Evolutionary conservation across 345 rosid genomes (phyloP).

Genomic region (Turnera subulata): DNA sequence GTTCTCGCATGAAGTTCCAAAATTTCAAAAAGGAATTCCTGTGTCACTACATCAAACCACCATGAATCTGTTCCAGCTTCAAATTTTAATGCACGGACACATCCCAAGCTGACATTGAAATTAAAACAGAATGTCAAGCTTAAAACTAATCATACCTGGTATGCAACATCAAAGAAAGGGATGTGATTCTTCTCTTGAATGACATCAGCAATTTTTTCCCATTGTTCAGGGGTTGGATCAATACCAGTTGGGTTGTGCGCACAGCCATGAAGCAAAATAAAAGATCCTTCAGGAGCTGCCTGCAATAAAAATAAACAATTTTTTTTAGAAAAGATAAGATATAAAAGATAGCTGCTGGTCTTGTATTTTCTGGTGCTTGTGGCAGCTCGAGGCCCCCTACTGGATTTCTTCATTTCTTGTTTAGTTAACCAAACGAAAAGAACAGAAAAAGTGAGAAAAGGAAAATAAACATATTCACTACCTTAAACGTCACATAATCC

Average conservation of each 20-base stretch:
- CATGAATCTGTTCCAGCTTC: neutral
- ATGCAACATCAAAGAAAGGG: constrained; percentile 96
- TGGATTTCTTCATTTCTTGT: too few relatives aligned
- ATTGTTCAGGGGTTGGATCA: constrained; percentile 91
- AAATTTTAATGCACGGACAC: neutral
- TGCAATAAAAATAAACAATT: constrained; percentile 37
- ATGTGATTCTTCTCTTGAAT: constrained; percentile 92
- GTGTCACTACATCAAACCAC: neutral
- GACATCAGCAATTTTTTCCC: constrained; percentile 84
- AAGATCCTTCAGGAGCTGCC: constrained; percentile 95
- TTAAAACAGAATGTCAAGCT: neutral
- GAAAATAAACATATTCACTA: too few relatives aligned
- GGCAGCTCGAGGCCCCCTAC: too few relatives aligned
- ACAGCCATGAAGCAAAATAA: constrained; percentile 95
- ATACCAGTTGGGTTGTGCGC: constrained; percentile 99
- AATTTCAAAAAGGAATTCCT: neutral
- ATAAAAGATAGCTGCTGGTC: too few relatives aligned
- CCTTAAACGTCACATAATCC: too few relatives aligned
- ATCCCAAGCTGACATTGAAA: constrained; percentile 3
- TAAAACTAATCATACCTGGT: constrained; percentile 60
- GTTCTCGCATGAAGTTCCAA: neutral
- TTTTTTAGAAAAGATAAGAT: too few relatives aligned
- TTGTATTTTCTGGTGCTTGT: too few relatives aligned
- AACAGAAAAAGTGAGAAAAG: too few relatives aligned
- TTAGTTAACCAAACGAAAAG: too few relatives aligned